Evolutionary conservation across 1,139 yeast species (phyloP).

Genomic region (Scheffersomyces parashehatae): DNA sequence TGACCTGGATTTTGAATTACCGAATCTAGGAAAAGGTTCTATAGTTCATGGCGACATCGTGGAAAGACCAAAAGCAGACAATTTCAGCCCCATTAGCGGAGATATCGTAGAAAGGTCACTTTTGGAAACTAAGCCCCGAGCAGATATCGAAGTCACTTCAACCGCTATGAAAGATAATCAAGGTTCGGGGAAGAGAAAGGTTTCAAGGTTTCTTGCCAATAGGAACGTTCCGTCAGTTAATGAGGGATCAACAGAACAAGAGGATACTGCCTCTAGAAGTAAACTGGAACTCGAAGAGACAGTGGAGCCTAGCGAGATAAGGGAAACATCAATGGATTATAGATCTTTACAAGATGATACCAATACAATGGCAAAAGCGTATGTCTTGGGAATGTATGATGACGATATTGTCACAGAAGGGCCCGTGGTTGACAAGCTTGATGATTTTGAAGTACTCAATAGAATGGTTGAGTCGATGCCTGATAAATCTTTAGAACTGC

Average conservation of each 20-base stretch:
- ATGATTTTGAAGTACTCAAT: constrained; percentile 58
- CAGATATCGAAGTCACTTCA: too few species aligned
- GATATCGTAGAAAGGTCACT: too few species aligned
- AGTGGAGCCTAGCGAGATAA: constrained; percentile 8
- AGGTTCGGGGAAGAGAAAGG: constrained; percentile 1
- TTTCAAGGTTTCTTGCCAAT: constrained; percentile 14
- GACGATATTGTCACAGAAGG: constrained; percentile 61
- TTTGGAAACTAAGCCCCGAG: too few species aligned
- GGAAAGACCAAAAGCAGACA: constrained; percentile 2
- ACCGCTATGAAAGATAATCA: too few species aligned
- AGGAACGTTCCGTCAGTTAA: constrained; percentile 8
- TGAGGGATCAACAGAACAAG: not conserved
- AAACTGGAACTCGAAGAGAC: too few species aligned
- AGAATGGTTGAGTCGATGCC: constrained; percentile 43
- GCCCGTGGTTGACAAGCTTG: constrained; percentile 53
- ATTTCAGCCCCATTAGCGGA: too few species aligned
- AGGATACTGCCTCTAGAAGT: too few species aligned
- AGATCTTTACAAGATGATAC: constrained; percentile 41
- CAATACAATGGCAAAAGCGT: constrained; percentile 63
- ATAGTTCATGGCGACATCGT: constrained; percentile 10
- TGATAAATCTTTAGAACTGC: constrained; percentile 13
- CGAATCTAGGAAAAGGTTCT: too few species aligned
- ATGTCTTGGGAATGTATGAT: constrained; percentile 58
- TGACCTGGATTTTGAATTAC: too few species aligned
- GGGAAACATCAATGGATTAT: constrained; percentile 39